Evolutionary conservation across 2,329 filamentous ascomycete genomes (phyloP).

Genomic region (Phaeophleospora eucalypticola): DNA sequence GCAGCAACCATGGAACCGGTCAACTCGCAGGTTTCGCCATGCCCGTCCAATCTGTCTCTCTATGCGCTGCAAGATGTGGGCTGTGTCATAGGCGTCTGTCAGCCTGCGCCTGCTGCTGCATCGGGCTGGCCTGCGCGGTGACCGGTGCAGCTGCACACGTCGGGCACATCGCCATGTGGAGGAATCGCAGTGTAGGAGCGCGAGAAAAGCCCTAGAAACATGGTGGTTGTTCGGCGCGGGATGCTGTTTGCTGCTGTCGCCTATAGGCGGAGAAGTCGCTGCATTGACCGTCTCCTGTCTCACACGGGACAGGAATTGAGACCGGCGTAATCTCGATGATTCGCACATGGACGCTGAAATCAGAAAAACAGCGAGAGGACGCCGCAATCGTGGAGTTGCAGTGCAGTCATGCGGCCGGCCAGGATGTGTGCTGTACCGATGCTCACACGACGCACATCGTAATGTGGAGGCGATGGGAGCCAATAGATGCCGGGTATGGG

Average conservation of each 20-base stretch:
- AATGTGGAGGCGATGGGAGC: slow-evolving; percentile 10
- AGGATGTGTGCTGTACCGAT: slow-evolving; percentile 9
- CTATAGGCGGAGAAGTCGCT: neutral
- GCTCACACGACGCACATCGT: slow-evolving; percentile 9
- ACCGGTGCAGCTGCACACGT: slow-evolving; percentile 3
- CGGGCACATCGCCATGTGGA: slow-evolving; percentile 5
- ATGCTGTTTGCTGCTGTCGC: neutral
- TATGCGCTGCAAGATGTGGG: slow-evolving; percentile 1
- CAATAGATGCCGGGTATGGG: slow-evolving; percentile 5
- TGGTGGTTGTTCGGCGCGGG: no score
- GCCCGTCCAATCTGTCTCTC: neutral
- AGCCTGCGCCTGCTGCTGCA: neutral
- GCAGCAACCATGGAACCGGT: slow-evolving; percentile 6
- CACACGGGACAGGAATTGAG: neutral
- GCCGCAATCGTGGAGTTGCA: neutral
- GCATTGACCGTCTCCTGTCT: neutral
- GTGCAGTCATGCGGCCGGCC: slow-evolving; percentile 11
- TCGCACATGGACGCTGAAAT: neutral
- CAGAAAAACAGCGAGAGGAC: no score
- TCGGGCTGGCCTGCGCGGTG: no score
- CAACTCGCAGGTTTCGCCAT: slow-evolving; percentile 9
- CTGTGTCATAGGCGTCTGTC: slow-evolving; percentile 18
- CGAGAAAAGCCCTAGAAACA: neutral
- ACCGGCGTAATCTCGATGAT: slow-evolving; percentile 1
- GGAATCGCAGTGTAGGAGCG: neutral